Base-by-base conservation (phyloP, 192 early-diverging fungal genomes). In the Dissophora ornata region DNA sequence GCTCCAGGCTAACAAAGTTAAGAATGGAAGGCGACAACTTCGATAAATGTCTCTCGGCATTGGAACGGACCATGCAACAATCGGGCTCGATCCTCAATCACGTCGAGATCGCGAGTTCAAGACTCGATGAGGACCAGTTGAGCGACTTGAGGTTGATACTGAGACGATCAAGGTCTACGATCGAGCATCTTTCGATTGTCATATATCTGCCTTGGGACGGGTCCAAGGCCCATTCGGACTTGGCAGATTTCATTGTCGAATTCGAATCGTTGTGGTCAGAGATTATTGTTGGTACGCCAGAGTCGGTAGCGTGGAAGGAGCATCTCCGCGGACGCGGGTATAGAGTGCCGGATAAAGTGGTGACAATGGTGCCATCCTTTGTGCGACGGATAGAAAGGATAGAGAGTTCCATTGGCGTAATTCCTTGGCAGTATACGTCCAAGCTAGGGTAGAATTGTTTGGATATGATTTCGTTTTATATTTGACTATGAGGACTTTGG, bases 241-340 rank as follows among this genome's bases (percentile, higher is more conserved):
- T 60, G 34, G 44, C 29, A 2, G 25, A 60, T 22, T 60, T 60
- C 19, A 46, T 60, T 47, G 44, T 60, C 5, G 44, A 60, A 9
- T 60, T 60, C 42, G 30, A 19, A 2, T n/a, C 42, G 26, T 21
- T 32, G 3, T 60, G 57, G 57, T 41, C 57, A 5, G 44, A 33
- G 16, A 33, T 60, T 8, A 33, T 60, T 32, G 42, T 46, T 3
- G 44, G 42, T 0, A 2, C 2, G 0, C 1, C 21, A 28, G 34
- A 50, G 9, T 2, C 28, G 1, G 9, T 1, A 0, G 48, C n/a
- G 3, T 62, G 60, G 60, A 52, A 25, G 13, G 34, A 16, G 4
- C 24, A 28, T 21, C 29, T 60, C n/a, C 32, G 29, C 7, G 3
- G 18, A 13, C 36, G 44, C 8, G 57, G 57, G 8, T 60, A 25